Evolutionary conservation across 2,329 filamentous ascomycete species (phyloP).

Genomic region (Laburnicola sp.): DNA sequence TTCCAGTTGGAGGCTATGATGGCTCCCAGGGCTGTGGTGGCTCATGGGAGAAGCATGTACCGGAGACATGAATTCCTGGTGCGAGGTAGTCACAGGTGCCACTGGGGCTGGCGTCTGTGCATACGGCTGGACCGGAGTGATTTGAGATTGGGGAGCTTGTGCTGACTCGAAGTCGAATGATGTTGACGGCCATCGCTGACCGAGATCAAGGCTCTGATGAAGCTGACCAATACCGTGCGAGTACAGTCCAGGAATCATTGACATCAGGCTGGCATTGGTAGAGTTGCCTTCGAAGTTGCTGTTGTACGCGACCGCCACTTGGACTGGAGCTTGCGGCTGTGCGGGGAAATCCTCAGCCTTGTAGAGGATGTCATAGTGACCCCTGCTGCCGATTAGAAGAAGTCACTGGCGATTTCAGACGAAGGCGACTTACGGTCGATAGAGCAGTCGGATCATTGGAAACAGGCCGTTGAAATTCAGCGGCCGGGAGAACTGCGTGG

Average conservation of each 20-base stretch:
- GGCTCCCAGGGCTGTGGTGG: constrained; percentile 19
- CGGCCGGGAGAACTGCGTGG: constrained; percentile 64
- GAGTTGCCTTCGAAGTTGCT: constrained; percentile 48
- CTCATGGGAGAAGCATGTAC: constrained; percentile 30
- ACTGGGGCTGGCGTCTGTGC: constrained; percentile 33
- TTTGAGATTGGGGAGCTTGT: constrained; percentile 37
- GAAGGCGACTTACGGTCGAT: constrained; percentile 61
- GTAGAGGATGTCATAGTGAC: constrained; percentile 95
- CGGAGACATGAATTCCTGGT: constrained; percentile 40
- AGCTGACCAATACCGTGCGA: constrained; percentile 17
- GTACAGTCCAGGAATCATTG: constrained; percentile 53
- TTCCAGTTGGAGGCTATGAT: constrained; percentile 40
- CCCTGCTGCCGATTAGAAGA: constrained; percentile 51
- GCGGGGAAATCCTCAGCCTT: constrained; percentile 58
- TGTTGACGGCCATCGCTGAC: constrained; percentile 38
- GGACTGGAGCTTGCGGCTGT: constrained; percentile 34
- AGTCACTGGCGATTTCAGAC: neutral
- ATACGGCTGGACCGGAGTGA: constrained; percentile 39
- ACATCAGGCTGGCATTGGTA: constrained; percentile 42
- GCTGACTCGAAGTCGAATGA: constrained; percentile 42
- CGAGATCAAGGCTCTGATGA: constrained; percentile 26
- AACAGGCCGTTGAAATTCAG: constrained; percentile 49
- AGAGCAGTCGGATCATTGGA: constrained; percentile 70
- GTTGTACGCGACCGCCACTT: constrained; percentile 41
- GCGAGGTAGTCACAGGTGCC: constrained; percentile 32